A percentile compares a stretch with the other conserved stretches of the same genome.
Conservation (phyloP, 768 basidiomycete genomes). For the Lactarius evosmus region DNA sequence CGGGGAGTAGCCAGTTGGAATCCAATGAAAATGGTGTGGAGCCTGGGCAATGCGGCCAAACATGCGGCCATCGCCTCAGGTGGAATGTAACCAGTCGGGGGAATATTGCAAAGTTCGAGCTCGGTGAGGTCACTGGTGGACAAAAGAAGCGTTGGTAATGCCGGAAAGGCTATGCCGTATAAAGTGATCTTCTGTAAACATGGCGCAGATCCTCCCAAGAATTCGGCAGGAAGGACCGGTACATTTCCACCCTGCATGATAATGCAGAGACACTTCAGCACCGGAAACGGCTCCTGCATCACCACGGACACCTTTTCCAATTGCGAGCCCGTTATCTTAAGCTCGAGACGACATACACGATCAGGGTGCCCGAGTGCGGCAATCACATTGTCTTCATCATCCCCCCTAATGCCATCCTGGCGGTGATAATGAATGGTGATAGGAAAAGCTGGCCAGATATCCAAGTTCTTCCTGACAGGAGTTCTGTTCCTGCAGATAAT, state of each 20-base stretch:
- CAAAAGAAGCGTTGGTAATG: not conserved
- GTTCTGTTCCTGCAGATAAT: not conserved
- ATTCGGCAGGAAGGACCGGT: not conserved
- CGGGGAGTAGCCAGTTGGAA: not conserved
- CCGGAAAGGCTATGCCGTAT: not conserved
- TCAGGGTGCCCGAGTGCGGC: not conserved
- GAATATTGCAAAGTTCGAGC: not conserved
- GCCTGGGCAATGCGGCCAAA: not conserved
- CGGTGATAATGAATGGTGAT: not conserved
- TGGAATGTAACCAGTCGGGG: not conserved
- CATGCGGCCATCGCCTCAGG: not conserved
- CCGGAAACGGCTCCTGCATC: not conserved
- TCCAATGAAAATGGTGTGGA: not conserved
- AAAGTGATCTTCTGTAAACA: not conserved
- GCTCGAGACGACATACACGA: not conserved
- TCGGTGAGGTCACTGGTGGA: not conserved
- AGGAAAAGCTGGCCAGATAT: not conserved
- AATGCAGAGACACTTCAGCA: not conserved
- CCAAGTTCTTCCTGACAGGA: not conserved
- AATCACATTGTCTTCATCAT: not conserved
- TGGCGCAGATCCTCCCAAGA: not conserved
- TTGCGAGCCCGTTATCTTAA: not conserved
- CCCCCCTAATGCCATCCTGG: too few relatives aligned
- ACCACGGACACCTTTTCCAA: not conserved
- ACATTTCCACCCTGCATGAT: not conserved